phyloP scores from a whole-genome alignment of 352 stramenopile genomes.

The Globisporangium cederbergense region DNA sequence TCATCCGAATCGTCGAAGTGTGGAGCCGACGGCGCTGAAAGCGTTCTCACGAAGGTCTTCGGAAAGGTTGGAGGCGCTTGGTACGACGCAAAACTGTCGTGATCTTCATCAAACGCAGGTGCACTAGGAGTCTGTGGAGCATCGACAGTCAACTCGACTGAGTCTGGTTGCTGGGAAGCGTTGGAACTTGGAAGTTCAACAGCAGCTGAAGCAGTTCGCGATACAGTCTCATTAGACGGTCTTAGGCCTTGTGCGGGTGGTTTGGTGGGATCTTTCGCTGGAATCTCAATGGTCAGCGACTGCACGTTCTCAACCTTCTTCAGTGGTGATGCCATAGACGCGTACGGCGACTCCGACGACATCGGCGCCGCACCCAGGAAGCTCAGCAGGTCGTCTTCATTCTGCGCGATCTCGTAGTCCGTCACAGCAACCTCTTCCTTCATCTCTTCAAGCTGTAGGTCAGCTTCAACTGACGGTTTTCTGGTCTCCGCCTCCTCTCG shows the following conservation, averaged over 20 bases:
- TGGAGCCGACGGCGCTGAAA: conserved; percentile 32
- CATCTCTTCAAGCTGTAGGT: conserved; percentile 10
- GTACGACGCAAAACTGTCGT: not conserved
- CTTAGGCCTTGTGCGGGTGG: not conserved
- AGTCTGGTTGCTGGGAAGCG: not conserved
- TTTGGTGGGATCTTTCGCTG: not conserved
- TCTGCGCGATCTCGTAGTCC: conserved; percentile 47
- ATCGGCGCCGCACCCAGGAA: conserved; percentile 27
- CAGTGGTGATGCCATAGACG: not conserved
- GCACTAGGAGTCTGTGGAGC: conserved; percentile 10
- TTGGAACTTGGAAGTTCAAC: not conserved
- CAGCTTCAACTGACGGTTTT: not conserved
- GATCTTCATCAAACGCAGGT: conserved; percentile 13
- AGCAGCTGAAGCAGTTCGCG: not conserved
- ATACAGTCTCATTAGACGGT: not conserved
- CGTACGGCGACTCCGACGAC: conserved; percentile 1
- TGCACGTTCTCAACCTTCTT: not conserved
- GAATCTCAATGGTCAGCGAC: not conserved
- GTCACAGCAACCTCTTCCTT: conserved; percentile 14
- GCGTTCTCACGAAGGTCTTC: not conserved
- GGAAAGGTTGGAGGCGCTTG: not conserved
- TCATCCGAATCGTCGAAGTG: conserved; percentile 43
- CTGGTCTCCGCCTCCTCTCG: conserved; percentile 3
- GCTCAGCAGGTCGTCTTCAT: conserved; percentile 56
- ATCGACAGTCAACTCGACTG: not conserved